These are phyloP conservation scores for Coemansia sp. DNA, from an alignment of 192 early-diverging fungal genomes.

Conservation along the genomic window DNA sequence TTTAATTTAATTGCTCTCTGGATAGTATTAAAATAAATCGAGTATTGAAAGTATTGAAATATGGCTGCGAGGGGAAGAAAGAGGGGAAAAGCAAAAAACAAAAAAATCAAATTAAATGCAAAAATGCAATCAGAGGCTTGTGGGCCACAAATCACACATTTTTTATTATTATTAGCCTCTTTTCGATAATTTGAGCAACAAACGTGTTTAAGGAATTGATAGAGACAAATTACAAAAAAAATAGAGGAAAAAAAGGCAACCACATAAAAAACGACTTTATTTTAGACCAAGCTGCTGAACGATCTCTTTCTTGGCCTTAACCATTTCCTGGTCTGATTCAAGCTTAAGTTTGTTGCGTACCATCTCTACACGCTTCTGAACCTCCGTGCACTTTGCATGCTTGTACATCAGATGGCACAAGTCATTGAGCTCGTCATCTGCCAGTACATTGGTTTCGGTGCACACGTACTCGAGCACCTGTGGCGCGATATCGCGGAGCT, in stretches of 20 bases:
- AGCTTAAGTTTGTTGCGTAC: constrained; percentile 34
- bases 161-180: too few relatives aligned
- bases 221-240: constrained; percentile 7
- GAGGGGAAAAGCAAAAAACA: too few relatives aligned
- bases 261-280: too few relatives aligned
- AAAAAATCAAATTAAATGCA: too few relatives aligned
- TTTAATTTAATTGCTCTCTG: too few relatives aligned
- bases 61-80: too few relatives aligned
- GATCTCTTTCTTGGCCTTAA: constrained; percentile 33
- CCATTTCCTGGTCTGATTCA: constrained; percentile 38
- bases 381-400: constrained; percentile 53
- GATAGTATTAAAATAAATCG: constrained; percentile 9
- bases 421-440: constrained; percentile 51
- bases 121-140: too few relatives aligned
- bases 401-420: constrained; percentile 53
- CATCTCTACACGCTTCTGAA: constrained; percentile 46
- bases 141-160: too few relatives aligned
- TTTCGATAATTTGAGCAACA: too few relatives aligned
- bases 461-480: constrained; percentile 50
- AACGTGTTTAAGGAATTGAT: too few relatives aligned
- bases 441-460: constrained; percentile 34
- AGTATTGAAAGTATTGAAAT: too few relatives aligned
- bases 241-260: too few relatives aligned
- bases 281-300: constrained; percentile 34
- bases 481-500: constrained; percentile 41